Percentiles rank a stretch among this genome's conserved stretches.
These are phyloP conservation scores for Knoxdaviesia capensis DNA, from an alignment of 2,329 filamentous ascomycete species.

Conservation along the genomic window DNA sequence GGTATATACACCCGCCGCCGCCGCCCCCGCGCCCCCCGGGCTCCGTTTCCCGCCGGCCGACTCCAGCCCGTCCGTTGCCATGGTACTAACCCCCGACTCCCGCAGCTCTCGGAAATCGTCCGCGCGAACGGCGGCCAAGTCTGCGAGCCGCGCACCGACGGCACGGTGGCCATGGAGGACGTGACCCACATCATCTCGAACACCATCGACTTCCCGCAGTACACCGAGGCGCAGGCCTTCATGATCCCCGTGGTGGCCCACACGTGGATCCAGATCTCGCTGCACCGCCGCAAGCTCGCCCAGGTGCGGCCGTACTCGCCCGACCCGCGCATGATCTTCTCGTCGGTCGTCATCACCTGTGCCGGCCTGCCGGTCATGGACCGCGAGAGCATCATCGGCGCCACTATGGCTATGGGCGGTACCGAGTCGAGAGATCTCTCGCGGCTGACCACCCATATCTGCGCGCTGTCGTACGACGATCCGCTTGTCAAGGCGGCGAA, in stretches of 20 bases:
- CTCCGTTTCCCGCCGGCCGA: no score
- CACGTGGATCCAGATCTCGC: constrained; percentile 55
- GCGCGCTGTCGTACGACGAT: constrained; percentile 58
- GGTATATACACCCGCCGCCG: constrained; percentile 9
- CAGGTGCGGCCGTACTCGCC: constrained; percentile 75
- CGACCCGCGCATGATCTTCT: constrained; percentile 79
- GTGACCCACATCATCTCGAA: constrained; percentile 41
- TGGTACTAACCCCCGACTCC: neutral
- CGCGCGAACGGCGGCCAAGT: constrained; percentile 29
- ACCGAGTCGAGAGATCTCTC: constrained; percentile 53
- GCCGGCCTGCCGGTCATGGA: constrained; percentile 71
- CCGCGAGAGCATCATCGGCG: constrained; percentile 80
- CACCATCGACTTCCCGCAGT: constrained; percentile 83
- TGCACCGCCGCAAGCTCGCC: constrained; percentile 48
- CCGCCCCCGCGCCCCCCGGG: neutral
- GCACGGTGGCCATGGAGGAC: constrained; percentile 23
- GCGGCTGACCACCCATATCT: constrained; percentile 69
- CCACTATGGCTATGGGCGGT: constrained; percentile 75
- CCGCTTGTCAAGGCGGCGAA: constrained; percentile 45
- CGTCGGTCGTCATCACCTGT: constrained; percentile 63
- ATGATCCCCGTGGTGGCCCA: constrained; percentile 74
- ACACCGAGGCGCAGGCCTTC: constrained; percentile 48
- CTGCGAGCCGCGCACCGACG: constrained; percentile 24
- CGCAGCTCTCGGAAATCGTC: constrained; percentile 21
- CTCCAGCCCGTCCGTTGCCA: no score